Evolutionary conservation across 2,329 filamentous ascomycete genomes (phyloP).

Genomic region (Endocalyx cinctus): DNA sequence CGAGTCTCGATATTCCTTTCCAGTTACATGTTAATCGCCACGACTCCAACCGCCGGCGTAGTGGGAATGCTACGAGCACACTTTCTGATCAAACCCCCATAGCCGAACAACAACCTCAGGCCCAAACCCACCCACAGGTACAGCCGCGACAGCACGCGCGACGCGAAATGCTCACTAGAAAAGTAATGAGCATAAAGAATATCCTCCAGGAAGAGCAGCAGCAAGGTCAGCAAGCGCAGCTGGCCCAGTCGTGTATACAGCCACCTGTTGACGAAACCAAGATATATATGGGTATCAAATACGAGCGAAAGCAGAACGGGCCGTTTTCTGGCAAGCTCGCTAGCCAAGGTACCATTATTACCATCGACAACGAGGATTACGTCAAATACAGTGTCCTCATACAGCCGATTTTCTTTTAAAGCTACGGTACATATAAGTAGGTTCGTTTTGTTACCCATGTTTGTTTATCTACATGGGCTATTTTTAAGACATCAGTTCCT

Average conservation of each 20-base stretch:
- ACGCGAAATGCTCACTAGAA: conserved; percentile 27
- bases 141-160: too few species aligned
- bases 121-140: too few species aligned
- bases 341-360: conserved; percentile 56
- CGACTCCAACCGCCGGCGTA: conserved; percentile 45
- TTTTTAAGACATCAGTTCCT: too few species aligned
- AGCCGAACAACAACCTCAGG: conserved; percentile 5
- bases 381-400: conserved; percentile 63
- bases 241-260: conserved; percentile 20
- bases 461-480: too few species aligned
- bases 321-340: conserved; percentile 61
- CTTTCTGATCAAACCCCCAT: conserved; percentile 23
- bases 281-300: conserved; percentile 55
- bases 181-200: conserved; percentile 36
- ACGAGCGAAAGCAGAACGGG: conserved; percentile 56
- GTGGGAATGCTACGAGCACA: conserved; percentile 31
- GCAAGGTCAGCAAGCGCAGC: conserved; percentile 5
- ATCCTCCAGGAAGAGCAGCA: conserved; percentile 49
- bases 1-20: conserved; percentile 45
- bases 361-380: conserved; percentile 62
- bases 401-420: conserved; percentile 59
- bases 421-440: too few species aligned
- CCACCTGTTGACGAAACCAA: conserved; percentile 46
- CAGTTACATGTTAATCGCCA: conserved; percentile 29
- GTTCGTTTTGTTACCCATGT: background rate